phyloP scores from a whole-genome alignment of 306 rosid species.

The Chamaecrista fasciculata region DNA sequence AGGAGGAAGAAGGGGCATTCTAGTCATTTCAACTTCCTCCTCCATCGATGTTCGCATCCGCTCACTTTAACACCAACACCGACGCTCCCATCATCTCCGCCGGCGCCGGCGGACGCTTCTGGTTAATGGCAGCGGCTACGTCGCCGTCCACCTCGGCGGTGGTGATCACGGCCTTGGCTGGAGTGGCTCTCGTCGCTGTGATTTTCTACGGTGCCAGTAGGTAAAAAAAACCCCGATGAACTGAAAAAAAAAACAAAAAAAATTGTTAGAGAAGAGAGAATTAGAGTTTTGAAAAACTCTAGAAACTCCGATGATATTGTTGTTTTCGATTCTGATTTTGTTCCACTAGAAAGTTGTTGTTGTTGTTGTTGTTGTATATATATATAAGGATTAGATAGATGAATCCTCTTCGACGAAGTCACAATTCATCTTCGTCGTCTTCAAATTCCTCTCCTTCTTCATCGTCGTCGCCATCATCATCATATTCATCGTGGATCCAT shows the following conservation, averaged over 20 bases:
- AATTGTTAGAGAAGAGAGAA: slow-evolving; percentile 4
- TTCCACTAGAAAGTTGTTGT: slow-evolving; percentile 22
- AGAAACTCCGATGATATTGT: slow-evolving; percentile 22
- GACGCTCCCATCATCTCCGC: slow-evolving; percentile 3
- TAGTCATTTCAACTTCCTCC: slow-evolving; percentile 7
- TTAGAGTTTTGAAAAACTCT: slow-evolving; percentile 39
- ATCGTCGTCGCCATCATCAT: slow-evolving; percentile 47
- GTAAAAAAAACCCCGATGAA: slow-evolving; percentile 50
- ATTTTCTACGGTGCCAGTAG: slow-evolving; percentile 80
- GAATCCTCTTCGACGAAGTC: slow-evolving; percentile 93
- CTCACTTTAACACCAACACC: slow-evolving; percentile 3
- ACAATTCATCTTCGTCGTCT: slow-evolving; percentile 79
- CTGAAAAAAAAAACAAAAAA: not conserved
- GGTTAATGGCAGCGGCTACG: not conserved
- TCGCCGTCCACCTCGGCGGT: slow-evolving; percentile 11
- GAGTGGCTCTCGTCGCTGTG: slow-evolving; percentile 46
- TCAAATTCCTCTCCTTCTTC: slow-evolving; percentile 77
- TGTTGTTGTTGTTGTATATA: too few relatives aligned
- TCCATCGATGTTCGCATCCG: slow-evolving; percentile 6
- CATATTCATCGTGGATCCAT: slow-evolving; percentile 93
- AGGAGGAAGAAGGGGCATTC: slow-evolving; percentile 26
- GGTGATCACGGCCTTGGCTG: slow-evolving; percentile 15
- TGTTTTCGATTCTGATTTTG: slow-evolving; percentile 34
- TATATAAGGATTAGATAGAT: slow-evolving; percentile 49
- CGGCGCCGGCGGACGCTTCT: not conserved